A percentile compares a stretch with the other conserved stretches of the same genome.
Evolutionary conservation across 78 protist species (phyloP).

Genomic region (slime mould (Dictyostelium discoideum)): dicty_2.7 NC_007091.3:1696501-1697000

Average conservation of each 20-base stretch:
- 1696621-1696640: conserved; percentile 95
- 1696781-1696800: conserved; percentile 75
- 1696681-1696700: conserved; percentile 96
- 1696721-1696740: conserved; percentile 88
- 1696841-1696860: conserved; percentile 85
- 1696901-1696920: conserved; percentile 93
- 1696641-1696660: conserved; percentile 98
- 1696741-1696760: conserved; percentile 83
- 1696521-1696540: neutral
- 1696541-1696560: neutral
- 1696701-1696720: conserved; percentile 94
- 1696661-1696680: conserved; percentile 95
- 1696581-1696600: conserved; percentile 91
- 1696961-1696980: conserved; percentile 97
- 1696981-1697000: conserved; percentile 93
- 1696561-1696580: conserved; percentile 25
- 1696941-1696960: conserved; percentile 94
- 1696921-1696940: conserved; percentile 96
- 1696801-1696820: conserved; percentile 92
- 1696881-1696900: conserved; percentile 97
- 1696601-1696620: conserved; percentile 96
- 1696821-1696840: conserved; percentile 94
- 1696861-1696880: conserved; percentile 96
- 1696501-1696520: neutral
- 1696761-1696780: conserved; percentile 94